phyloP scores from a whole-genome alignment of 306 rosid genomes.

The Malus asiatica region DNA sequence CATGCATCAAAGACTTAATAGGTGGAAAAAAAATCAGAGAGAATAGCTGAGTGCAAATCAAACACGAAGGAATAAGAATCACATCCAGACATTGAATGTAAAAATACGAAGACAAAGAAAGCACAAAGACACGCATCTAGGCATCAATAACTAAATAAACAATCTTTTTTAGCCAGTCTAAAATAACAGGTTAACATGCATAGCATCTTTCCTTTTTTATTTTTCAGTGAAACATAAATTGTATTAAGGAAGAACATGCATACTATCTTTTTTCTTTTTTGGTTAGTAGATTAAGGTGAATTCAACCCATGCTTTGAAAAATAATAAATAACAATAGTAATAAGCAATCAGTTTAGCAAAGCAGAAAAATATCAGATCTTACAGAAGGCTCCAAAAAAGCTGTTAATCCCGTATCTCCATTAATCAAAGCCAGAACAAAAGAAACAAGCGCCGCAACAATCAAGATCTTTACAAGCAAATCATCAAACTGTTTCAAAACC shows the following conservation, averaged over 20 bases:
- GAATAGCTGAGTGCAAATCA: not conserved
- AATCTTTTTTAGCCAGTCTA: not conserved
- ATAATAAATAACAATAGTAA: not conserved
- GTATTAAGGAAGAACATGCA: not conserved
- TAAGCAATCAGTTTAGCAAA: conserved; percentile 5
- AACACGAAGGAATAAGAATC: not conserved
- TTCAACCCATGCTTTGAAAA: not conserved
- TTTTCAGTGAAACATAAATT: not conserved
- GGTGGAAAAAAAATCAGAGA: not conserved
- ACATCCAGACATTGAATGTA: not conserved
- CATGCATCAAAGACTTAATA: not conserved
- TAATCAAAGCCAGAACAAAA: conserved; percentile 69
- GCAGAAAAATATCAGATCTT: conserved; percentile 25
- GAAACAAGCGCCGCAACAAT: conserved; percentile 83
- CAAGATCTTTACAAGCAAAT: conserved; percentile 88
- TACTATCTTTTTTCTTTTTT: not conserved
- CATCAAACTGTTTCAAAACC: conserved; percentile 94
- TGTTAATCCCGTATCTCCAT: conserved; percentile 88
- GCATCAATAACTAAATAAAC: not conserved
- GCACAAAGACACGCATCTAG: not conserved
- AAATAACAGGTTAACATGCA: not conserved
- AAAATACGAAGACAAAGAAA: not conserved
- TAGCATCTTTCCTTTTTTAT: not conserved
- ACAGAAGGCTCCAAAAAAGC: conserved; percentile 99
- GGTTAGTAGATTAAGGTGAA: not conserved